phyloP scores from a whole-genome alignment of 306 rosid species.

The peach (Prunus persica) region Prunus_persica_NCBIv2 NC_034011.1:63001-63500 shows the following conservation, averaged over 20 bases:
- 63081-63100: too few species aligned
- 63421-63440: conserved; percentile 93
- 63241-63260: neutral
- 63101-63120: neutral
- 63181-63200: neutral
- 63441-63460: conserved; percentile 94
- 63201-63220: neutral
- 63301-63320: neutral
- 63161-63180: neutral
- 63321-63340: conserved; percentile 3
- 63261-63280: neutral
- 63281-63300: neutral
- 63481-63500: conserved; percentile 51
- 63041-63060: too few species aligned
- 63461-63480: conserved; percentile 81
- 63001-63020: too few species aligned
- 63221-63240: neutral
- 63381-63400: conserved; percentile 34
- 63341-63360: neutral
- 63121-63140: neutral
- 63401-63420: conserved; percentile 88
- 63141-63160: neutral
- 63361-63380: neutral
- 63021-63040: too few species aligned
- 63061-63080: too few species aligned